A percentile compares a stretch with the other conserved stretches of the same genome.
phyloP scores from a whole-genome alignment of 352 stramenopile genomes.

The Pythium scleroteichum region DNA sequence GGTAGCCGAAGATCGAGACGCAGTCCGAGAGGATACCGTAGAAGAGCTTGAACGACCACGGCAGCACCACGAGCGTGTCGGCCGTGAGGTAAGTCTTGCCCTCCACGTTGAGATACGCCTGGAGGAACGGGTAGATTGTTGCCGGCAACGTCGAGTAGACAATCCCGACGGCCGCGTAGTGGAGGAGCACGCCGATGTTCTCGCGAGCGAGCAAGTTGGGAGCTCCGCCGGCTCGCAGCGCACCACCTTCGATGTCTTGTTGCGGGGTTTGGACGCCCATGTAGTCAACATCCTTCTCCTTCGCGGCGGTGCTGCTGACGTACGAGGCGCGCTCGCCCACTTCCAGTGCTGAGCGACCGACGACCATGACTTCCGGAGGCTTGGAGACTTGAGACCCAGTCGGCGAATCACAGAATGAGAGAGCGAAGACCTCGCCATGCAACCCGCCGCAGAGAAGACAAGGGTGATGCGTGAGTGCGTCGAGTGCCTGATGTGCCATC shows the following conservation, averaged over 20 bases:
- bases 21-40: conserved; percentile 40
- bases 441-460: too few relatives aligned
- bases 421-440: too few relatives aligned
- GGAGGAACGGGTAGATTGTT: conserved; percentile 35
- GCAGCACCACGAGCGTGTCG: conserved; percentile 29
- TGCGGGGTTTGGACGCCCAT: too few relatives aligned
- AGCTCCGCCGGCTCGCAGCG: conserved; percentile 27
- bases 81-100: conserved; percentile 29
- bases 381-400: too few relatives aligned
- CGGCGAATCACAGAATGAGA: too few relatives aligned
- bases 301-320: too few relatives aligned
- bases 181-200: conserved; percentile 29
- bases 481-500: too few relatives aligned
- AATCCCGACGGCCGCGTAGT: conserved; percentile 36
- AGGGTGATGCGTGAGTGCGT: too few relatives aligned
- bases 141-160: conserved; percentile 33
- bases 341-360: too few relatives aligned
- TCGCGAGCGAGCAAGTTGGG: conserved; percentile 27
- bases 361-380: too few relatives aligned
- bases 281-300: too few relatives aligned
- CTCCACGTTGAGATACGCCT: conserved; percentile 36
- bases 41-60: conserved; percentile 46
- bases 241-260: conserved; percentile 6
- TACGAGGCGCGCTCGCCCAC: too few relatives aligned
- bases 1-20: conserved; percentile 40